These are phyloP conservation scores for Apiotrichum mycotoxinovorans DNA, from an alignment of 1,284 basidiomycete species.

Conservation along the genomic window DNA sequence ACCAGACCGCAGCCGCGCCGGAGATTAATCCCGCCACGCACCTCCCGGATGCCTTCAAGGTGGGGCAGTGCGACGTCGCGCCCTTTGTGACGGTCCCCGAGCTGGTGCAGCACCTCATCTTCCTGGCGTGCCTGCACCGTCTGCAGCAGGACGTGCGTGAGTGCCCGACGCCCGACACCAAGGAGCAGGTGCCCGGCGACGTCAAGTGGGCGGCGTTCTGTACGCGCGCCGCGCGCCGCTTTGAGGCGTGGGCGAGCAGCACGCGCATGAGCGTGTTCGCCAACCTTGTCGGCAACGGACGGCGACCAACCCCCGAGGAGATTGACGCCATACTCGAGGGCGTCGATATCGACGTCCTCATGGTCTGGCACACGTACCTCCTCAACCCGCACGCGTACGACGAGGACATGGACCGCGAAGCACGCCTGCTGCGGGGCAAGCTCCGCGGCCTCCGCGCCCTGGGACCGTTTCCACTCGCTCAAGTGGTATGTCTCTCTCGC, in stretches of 20 bases:
- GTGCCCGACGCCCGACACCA: neutral
- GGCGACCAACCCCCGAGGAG: neutral
- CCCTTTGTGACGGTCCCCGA: constrained; percentile 20
- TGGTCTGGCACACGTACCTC: constrained; percentile 40
- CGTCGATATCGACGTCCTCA: constrained; percentile 28
- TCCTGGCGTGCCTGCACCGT: constrained; percentile 21
- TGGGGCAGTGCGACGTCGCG: constrained; percentile 6
- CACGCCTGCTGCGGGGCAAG: neutral
- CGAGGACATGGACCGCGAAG: constrained; percentile 19
- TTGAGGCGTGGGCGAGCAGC: constrained; percentile 12
- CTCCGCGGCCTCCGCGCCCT: constrained; percentile 10
- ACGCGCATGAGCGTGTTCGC: neutral
- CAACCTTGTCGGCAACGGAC: neutral
- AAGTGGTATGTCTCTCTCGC: constrained; percentile 13
- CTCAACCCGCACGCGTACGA: constrained; percentile 34
- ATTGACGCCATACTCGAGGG: constrained; percentile 1
- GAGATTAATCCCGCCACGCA: constrained; percentile 18
- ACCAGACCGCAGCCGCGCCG: neutral
- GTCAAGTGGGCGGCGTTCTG: constrained; percentile 24
- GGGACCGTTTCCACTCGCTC: constrained; percentile 18
- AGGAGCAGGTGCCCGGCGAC: constrained; percentile 7
- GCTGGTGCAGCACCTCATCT: constrained; percentile 25
- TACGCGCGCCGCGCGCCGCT: constrained; percentile 12
- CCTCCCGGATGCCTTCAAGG: constrained; percentile 19
- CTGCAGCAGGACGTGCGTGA: constrained; percentile 20